These are phyloP conservation scores for Penicillium olsonii DNA, from an alignment of 2,329 filamentous ascomycete genomes.

Conservation along the genomic window DNA sequence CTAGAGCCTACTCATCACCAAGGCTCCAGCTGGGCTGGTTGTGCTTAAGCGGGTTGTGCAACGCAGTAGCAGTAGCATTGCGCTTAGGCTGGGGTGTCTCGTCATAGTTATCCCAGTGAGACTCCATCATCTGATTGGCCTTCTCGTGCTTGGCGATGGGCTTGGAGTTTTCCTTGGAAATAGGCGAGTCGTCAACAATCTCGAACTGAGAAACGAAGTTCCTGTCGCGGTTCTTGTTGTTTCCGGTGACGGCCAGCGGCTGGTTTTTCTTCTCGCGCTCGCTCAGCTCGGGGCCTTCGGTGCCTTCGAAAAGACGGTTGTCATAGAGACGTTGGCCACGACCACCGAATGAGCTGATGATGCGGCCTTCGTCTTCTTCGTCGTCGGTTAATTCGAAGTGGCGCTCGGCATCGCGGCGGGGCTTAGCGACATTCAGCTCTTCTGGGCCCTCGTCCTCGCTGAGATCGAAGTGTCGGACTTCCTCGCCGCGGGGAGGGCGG, in stretches of 20 bases:
- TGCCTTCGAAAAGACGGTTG: slow-evolving; percentile 70
- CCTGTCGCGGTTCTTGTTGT: slow-evolving; percentile 71
- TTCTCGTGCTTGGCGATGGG: slow-evolving; percentile 64
- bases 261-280: slow-evolving; percentile 30
- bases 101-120: slow-evolving; percentile 52
- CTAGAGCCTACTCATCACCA: slow-evolving; percentile 34
- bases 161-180: slow-evolving; percentile 41
- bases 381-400: slow-evolving; percentile 87
- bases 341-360: slow-evolving; percentile 60
- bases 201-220: slow-evolving; percentile 77
- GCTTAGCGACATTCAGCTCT: slow-evolving; percentile 62
- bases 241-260: slow-evolving; percentile 68
- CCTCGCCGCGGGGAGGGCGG: slow-evolving; percentile 64
- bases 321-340: slow-evolving; percentile 73
- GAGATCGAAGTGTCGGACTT: slow-evolving; percentile 75
- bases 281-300: slow-evolving; percentile 56
- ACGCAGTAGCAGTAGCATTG: slow-evolving; percentile 23
- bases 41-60: slow-evolving; percentile 27
- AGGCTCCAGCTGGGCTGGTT: slow-evolving; percentile 46
- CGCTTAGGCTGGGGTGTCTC: slow-evolving; percentile 34
- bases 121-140: slow-evolving; percentile 71
- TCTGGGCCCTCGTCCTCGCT: slow-evolving; percentile 64
- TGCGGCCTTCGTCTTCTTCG: slow-evolving; percentile 49
- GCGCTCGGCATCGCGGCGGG: slow-evolving; percentile 75
- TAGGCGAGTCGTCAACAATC: slow-evolving; percentile 61